These are phyloP conservation scores for Neonectria faginata DNA, from an alignment of 2,329 filamentous ascomycete genomes.

Conservation along the genomic window DNA sequence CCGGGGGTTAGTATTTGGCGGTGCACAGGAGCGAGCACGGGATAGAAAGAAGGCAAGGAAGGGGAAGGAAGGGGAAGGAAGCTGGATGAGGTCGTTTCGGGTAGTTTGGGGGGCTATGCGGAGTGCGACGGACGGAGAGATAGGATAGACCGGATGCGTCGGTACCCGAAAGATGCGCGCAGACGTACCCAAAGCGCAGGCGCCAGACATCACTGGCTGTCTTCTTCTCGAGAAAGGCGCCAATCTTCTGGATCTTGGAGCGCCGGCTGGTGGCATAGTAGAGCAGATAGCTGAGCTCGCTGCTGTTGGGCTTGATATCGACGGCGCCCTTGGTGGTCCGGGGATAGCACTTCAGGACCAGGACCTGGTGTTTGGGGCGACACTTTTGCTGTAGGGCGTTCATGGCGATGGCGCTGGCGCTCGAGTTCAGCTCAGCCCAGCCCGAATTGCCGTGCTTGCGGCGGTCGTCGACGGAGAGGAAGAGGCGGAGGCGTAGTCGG, in stretches of 20 bases:
- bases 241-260: conserved; percentile 96
- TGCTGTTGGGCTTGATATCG: conserved; percentile 95
- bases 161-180: conserved; percentile 26
- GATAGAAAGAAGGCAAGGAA: neutral
- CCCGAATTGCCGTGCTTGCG: conserved; percentile 24
- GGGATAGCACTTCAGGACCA: conserved; percentile 96
- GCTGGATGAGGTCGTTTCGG: conserved; percentile 5
- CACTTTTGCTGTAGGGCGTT: conserved; percentile 74
- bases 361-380: conserved; percentile 95
- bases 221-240: conserved; percentile 93
- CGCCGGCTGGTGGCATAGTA: conserved; percentile 96
- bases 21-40: neutral
- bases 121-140: neutral
- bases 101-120: neutral
- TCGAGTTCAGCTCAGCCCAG: conserved; percentile 35
- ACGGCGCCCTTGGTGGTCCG: conserved; percentile 90
- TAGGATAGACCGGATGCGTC: conserved; percentile 30
- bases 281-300: conserved; percentile 94
- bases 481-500: neutral
- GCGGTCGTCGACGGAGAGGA: conserved; percentile 1
- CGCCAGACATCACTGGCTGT: conserved; percentile 92
- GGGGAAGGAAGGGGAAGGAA: neutral
- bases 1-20: conserved; percentile 14
- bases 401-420: conserved; percentile 59
- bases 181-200: conserved; percentile 80